Base-by-base conservation (phyloP, 768 basidiomycete genomes). In the Dendrothele bispora region DNA sequence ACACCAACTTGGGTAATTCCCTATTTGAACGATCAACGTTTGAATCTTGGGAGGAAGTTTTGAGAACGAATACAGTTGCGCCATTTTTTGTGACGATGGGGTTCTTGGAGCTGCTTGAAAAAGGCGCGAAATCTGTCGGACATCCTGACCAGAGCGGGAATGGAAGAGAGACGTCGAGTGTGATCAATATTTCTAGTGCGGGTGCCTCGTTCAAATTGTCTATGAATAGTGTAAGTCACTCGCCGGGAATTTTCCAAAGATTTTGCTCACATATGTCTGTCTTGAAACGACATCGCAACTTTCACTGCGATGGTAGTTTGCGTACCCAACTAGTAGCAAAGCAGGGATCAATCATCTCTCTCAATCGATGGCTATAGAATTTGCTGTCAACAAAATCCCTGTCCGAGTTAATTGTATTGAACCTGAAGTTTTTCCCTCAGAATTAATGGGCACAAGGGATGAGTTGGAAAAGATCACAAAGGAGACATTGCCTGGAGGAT, bases 81-180 rank as follows among this genome's bases (percentile, higher is more conserved):
- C 36, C 46, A 14, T 48, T 48, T 26, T 38, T 48, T 26, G 37
- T 48, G 14, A 39, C 40, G 11, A 27, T 22, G 37, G 55, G 55
- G 12, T 57, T 72, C 22, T 32, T 56, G 28, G 48, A 43, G 4
- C 55, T 73, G 21, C 72, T 70, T 12, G 60, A 68, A 22, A 70
- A 73, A 61, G 72, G 72, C 50, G 35, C 58, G 22, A 28, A n/a
- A 37, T 7, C 20, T 17, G n/a, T n/a, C n/a, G n/a, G n/a, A n/a
- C n/a, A n/a, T n/a, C n/a, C n/a, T n/a, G n/a, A n/a, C n/a, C n/a
- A n/a, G n/a, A n/a, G n/a, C n/a, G n/a, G n/a, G n/a, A n/a, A n/a
- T n/a, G 17, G 24, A 27, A n/a, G 8, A 3, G 18, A 40, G 18
- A 42, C 41, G 18, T 5, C 42, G 18, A 20, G 12, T 44, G 11